Evolutionary conservation across 225 moss, liverwort and hornwort species (phyloP).

Genomic region (Marchantia paleacea): DNA sequence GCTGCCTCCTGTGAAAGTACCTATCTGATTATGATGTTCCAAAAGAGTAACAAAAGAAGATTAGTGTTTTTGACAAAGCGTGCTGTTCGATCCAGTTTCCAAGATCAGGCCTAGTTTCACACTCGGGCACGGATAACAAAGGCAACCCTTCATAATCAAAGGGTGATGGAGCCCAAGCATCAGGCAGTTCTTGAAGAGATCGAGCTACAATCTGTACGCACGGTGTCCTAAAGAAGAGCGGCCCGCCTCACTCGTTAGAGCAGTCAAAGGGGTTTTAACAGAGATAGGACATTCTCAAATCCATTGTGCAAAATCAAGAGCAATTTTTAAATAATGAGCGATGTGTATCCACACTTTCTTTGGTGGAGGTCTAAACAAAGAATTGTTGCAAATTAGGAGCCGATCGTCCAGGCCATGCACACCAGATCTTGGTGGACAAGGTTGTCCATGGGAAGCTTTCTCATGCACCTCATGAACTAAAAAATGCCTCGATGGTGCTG

Average conservation of each 20-base stretch:
- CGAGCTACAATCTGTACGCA: not conserved
- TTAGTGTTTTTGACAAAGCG: not conserved
- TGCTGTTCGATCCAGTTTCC: not conserved
- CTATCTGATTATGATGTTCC: slow-evolving; percentile 6
- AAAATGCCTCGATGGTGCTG: slow-evolving; percentile 29
- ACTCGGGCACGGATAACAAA: not conserved
- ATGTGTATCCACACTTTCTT: not conserved
- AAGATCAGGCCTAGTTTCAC: not conserved
- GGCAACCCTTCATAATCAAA: not conserved
- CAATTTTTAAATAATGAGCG: slow-evolving; percentile 1
- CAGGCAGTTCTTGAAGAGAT: not conserved
- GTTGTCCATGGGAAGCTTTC: slow-evolving; percentile 26
- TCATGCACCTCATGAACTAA: slow-evolving; percentile 27
- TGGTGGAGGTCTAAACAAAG: slow-evolving; percentile 12
- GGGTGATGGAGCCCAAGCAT: not conserved
- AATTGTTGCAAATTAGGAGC: slow-evolving; percentile 25
- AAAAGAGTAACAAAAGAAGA: slow-evolving; percentile 12
- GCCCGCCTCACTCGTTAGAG: not conserved
- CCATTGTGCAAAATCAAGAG: not conserved
- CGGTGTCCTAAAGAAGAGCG: not conserved
- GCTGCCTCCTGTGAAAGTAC: slow-evolving; percentile 15
- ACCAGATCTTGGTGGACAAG: slow-evolving; percentile 19
- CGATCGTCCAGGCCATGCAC: slow-evolving; percentile 24
- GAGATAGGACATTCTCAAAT: not conserved
- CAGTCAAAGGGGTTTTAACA: not conserved